These are phyloP conservation scores for Akanthomyces lecanii DNA, from an alignment of 2,329 filamentous ascomycete species.

Conservation along the genomic window DNA sequence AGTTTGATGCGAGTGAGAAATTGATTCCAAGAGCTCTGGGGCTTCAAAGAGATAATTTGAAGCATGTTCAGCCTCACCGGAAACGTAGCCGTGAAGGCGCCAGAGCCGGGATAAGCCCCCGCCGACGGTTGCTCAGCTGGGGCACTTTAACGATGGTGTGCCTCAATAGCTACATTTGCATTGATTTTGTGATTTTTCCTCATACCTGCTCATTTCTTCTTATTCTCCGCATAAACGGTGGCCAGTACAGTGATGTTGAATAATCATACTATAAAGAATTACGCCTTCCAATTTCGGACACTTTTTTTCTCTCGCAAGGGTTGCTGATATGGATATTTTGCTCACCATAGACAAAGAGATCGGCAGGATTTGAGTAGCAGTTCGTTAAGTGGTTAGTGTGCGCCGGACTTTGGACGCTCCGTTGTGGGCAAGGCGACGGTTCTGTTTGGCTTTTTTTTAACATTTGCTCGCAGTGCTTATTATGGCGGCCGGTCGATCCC, in stretches of 20 bases:
- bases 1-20: background rate
- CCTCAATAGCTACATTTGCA: background rate
- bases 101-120: background rate
- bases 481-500: background rate
- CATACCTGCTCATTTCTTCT: background rate
- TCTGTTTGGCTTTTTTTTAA: slow-evolving; percentile 4
- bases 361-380: background rate
- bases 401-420: background rate
- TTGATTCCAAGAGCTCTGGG: background rate
- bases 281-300: background rate
- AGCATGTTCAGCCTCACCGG: slow-evolving; percentile 9
- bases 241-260: background rate
- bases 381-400: background rate
- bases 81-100: slow-evolving; percentile 1
- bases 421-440: background rate
- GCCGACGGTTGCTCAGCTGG: background rate
- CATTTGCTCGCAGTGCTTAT: slow-evolving; percentile 6
- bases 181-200: background rate
- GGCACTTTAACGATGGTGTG: background rate
- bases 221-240: background rate
- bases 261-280: background rate
- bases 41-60: background rate
- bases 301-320: background rate
- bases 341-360: background rate
- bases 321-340: background rate